Evolutionary conservation across 1,284 basidiomycete species (phyloP).

Genomic region (Waitea zeae): DNA sequence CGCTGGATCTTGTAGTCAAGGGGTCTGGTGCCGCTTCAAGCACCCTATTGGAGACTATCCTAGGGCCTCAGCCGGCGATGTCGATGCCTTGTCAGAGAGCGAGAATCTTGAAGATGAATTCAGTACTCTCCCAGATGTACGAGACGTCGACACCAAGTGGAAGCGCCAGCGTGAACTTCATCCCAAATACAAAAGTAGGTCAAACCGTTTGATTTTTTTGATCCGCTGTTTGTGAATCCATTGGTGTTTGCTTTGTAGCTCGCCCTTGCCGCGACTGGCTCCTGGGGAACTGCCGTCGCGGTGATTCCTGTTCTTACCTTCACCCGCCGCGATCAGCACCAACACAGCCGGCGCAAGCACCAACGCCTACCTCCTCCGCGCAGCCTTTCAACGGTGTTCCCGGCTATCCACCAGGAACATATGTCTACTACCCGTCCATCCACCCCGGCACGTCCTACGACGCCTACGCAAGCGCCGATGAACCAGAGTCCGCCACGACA

Average conservation of each 20-base stretch:
- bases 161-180: constrained; percentile 7
- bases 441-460: background rate
- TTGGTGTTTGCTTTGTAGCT: constrained; percentile 6
- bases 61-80: background rate
- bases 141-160: constrained; percentile 8
- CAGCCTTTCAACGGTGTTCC: constrained; percentile 1
- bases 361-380: background rate
- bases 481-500: background rate
- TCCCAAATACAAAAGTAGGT: constrained; percentile 9
- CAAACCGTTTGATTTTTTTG: constrained; percentile 7
- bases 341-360: background rate
- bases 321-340: constrained; percentile 7
- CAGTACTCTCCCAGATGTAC: constrained; percentile 5
- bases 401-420: background rate
- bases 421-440: background rate
- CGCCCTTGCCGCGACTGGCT: constrained; percentile 14
- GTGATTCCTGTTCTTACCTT: constrained; percentile 12
- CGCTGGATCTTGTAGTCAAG: constrained; percentile 7
- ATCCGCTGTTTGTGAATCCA: constrained; percentile 3
- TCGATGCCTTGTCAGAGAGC: background rate
- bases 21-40: constrained; percentile 10
- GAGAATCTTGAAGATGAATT: background rate
- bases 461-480: background rate
- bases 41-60: constrained; percentile 4
- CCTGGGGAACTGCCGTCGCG: constrained; percentile 12